A percentile compares a stretch with the other conserved stretches of the same genome.
phyloP scores from a whole-genome alignment of 1,284 basidiomycete genomes.

The Trametes hirsuta region DNA sequence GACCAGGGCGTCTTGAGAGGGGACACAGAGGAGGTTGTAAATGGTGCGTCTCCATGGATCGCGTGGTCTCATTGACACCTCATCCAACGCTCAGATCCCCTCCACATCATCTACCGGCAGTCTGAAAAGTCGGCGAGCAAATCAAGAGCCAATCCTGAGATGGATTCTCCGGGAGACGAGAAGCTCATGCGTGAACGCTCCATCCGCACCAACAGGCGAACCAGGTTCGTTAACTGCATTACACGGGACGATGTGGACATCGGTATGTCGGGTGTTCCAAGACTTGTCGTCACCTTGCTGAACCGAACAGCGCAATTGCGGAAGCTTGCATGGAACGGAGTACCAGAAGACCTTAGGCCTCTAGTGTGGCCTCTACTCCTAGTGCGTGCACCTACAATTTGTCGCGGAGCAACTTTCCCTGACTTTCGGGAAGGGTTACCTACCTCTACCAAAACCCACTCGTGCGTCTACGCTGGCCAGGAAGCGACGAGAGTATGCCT shows the following conservation, averaged over 20 bases:
- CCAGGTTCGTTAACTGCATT: conserved; percentile 76
- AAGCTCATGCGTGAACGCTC: conserved; percentile 74
- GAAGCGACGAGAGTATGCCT: conserved; percentile 92
- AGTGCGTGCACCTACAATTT: conserved; percentile 49
- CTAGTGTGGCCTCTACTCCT: conserved; percentile 95
- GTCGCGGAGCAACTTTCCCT: neutral
- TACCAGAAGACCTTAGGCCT: conserved; percentile 87
- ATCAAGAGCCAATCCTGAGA: neutral
- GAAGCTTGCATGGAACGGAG: conserved; percentile 94
- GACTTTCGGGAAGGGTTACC: conserved; percentile 73
- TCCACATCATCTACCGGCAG: conserved; percentile 32
- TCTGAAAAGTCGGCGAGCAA: conserved; percentile 25
- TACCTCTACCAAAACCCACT: conserved; percentile 84
- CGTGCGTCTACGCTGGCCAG: conserved; percentile 79
- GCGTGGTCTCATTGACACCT: conserved; percentile 41
- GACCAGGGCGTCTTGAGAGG: conserved; percentile 55
- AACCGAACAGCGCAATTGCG: conserved; percentile 72
- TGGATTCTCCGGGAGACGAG: conserved; percentile 45
- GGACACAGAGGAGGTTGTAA: conserved; percentile 75
- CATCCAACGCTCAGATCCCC: conserved; percentile 46
- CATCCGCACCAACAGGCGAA: conserved; percentile 70
- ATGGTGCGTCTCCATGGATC: conserved; percentile 50
- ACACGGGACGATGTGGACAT: conserved; percentile 76
- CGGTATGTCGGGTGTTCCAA: conserved; percentile 45
- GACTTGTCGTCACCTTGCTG: neutral